Conservation (phyloP, 176 grass and related monocot genomes). For the Cocos nucifera region DNA sequence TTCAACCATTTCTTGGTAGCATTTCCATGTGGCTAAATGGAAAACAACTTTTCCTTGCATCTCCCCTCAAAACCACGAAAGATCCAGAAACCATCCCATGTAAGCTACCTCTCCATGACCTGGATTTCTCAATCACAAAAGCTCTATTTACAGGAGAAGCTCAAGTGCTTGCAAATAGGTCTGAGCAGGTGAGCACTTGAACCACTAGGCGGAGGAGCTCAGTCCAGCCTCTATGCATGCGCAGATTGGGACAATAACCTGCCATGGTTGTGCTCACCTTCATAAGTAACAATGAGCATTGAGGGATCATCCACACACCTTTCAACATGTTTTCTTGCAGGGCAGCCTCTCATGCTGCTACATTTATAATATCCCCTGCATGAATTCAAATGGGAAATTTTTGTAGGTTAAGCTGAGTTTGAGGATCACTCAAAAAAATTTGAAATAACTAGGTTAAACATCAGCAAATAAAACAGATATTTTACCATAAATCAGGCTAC, state of each 20-base stretch:
- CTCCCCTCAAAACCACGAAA: not conserved
- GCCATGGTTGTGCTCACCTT: slow-evolving; percentile 80
- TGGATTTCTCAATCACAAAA: too few species aligned
- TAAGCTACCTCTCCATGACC: too few species aligned
- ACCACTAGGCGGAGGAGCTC: too few species aligned
- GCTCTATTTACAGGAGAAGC: too few species aligned
- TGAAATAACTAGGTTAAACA: too few species aligned
- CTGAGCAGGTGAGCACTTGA: too few species aligned
- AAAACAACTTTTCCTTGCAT: too few species aligned
- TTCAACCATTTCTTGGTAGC: not conserved
- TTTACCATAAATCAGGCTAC: too few species aligned
- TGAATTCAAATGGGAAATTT: not conserved
- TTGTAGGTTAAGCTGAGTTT: not conserved
- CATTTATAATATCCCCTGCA: slow-evolving; percentile 94
- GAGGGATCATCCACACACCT: slow-evolving; percentile 74
- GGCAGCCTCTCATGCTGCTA: slow-evolving; percentile 82
- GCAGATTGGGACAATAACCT: slow-evolving; percentile 28
- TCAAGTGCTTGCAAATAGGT: too few species aligned
- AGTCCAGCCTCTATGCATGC: too few species aligned
- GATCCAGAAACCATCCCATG: not conserved
- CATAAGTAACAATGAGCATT: slow-evolving; percentile 91
- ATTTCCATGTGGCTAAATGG: not conserved
- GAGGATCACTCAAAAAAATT: too few species aligned
- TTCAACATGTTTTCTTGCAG: slow-evolving; percentile 85
- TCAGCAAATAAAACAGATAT: too few species aligned